These are phyloP conservation scores for Glomus cerebriforme DNA, from an alignment of 192 early-diverging fungal species.

Conservation along the genomic window DNA sequence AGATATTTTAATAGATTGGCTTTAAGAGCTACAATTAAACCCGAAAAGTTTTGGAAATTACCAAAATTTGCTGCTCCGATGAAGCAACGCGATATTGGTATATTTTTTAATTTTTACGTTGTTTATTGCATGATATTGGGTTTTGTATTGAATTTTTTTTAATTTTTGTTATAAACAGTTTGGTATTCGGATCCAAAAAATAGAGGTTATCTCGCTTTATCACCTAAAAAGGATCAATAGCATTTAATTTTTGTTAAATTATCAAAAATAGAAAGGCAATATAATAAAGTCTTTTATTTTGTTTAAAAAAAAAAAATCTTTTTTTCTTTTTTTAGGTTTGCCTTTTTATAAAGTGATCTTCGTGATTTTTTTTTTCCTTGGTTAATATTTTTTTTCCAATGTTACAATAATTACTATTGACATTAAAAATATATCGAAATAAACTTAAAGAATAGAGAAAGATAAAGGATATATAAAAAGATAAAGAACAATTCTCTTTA, in stretches of 20 bases:
- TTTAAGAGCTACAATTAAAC: slow-evolving; percentile 75
- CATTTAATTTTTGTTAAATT: background rate
- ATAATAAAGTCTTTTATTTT: background rate
- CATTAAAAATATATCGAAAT: too few species aligned
- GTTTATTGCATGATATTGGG: too few species aligned
- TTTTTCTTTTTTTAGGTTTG: background rate
- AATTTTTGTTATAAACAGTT: slow-evolving; percentile 34
- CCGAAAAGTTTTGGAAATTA: slow-evolving; percentile 73
- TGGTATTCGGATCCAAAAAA: slow-evolving; percentile 68
- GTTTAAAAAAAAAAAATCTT: background rate
- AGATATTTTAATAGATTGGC: slow-evolving; percentile 80
- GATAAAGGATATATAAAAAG: background rate
- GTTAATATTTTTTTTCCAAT: background rate
- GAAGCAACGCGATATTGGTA: slow-evolving; percentile 62
- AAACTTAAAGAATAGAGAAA: too few species aligned
- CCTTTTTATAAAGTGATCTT: background rate
- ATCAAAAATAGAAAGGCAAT: background rate
- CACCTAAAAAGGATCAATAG: background rate
- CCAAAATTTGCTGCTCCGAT: slow-evolving; percentile 71
- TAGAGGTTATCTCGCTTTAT: slow-evolving; percentile 71
- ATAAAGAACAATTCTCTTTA: background rate
- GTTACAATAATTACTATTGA: too few species aligned
- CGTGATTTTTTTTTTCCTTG: background rate
- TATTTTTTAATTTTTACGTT: slow-evolving; percentile 27
- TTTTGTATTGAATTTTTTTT: background rate